Evolutionary conservation across 208 protist genomes (phyloP).

Genomic region (Novymonas esmeraldas): DNA sequence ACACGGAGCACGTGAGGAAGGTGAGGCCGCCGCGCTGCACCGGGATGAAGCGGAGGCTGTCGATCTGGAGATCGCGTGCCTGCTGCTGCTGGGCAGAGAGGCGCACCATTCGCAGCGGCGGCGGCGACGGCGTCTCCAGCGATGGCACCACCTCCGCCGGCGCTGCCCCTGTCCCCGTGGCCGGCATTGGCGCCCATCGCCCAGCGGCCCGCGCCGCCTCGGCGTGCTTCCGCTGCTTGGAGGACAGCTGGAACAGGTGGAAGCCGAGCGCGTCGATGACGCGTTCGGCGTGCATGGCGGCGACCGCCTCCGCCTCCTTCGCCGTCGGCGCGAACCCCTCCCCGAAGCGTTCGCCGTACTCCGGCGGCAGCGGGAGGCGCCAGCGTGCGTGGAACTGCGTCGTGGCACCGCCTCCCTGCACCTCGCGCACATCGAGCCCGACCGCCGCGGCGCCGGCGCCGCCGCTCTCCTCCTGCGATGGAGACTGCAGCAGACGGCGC

Average conservation of each 20-base stretch:
- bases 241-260: slow-evolving; percentile 77
- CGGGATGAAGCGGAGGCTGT: slow-evolving; percentile 46
- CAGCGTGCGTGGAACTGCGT: slow-evolving; percentile 67
- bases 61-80: slow-evolving; percentile 53
- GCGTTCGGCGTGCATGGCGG: slow-evolving; percentile 87
- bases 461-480: neutral
- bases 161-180: too few species aligned
- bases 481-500: slow-evolving; percentile 22
- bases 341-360: slow-evolving; percentile 72
- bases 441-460: neutral
- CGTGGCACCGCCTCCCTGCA: slow-evolving; percentile 34
- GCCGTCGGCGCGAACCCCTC: slow-evolving; percentile 74
- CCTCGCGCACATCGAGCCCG: slow-evolving; percentile 52
- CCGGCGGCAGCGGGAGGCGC: slow-evolving; percentile 63
- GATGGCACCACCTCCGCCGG: slow-evolving; percentile 19
- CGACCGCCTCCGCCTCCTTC: slow-evolving; percentile 79
- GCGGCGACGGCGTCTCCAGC: slow-evolving; percentile 45
- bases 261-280: slow-evolving; percentile 83
- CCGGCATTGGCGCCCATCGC: slow-evolving; percentile 55
- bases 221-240: slow-evolving; percentile 82
- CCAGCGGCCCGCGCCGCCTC: slow-evolving; percentile 64
- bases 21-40: slow-evolving; percentile 50
- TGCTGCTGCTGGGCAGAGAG: slow-evolving; percentile 22
- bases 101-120: slow-evolving; percentile 30
- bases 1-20: slow-evolving; percentile 59